Evolutionary conservation across 768 basidiomycete genomes (phyloP).

Genomic region (Epithele typhae): DNA sequence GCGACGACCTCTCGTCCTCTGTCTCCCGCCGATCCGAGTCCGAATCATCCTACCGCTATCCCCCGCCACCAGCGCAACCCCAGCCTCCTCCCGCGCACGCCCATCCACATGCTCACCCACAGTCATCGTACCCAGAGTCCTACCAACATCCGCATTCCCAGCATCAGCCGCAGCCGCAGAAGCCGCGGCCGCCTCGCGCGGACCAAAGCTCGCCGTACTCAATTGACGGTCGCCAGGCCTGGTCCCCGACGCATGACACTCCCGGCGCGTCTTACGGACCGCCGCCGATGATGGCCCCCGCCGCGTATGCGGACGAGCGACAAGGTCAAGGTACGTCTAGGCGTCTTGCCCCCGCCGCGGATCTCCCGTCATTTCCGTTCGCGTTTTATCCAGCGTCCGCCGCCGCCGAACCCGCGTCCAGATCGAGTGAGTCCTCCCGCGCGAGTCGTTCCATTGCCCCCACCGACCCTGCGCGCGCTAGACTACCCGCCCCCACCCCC

Average conservation of each 20-base stretch:
- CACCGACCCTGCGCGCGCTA: not conserved
- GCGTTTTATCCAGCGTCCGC: constrained; percentile 3
- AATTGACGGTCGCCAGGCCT: constrained; percentile 17
- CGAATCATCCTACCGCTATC: constrained; percentile 29
- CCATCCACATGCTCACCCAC: constrained; percentile 15
- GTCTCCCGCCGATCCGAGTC: too few species aligned
- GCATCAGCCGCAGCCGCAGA: too few species aligned
- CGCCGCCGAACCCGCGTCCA: constrained; percentile 5
- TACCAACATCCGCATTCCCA: too few species aligned
- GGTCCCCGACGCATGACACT: constrained; percentile 31
- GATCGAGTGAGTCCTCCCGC: constrained; percentile 9
- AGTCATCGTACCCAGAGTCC: too few species aligned
- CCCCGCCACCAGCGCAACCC: too few species aligned
- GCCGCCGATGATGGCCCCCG: constrained; percentile 39
- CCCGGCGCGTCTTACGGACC: constrained; percentile 37
- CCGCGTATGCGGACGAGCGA: constrained; percentile 57
- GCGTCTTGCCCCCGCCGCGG: not conserved
- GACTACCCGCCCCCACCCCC: not conserved
- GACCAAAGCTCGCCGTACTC: constrained; percentile 23
- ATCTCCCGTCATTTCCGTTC: constrained; percentile 1
- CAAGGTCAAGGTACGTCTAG: constrained; percentile 48
- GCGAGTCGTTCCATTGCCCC: not conserved
- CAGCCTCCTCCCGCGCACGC: constrained; percentile 19
- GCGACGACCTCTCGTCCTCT: too few species aligned
- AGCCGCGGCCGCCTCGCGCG: constrained; percentile 15